Evolutionary conservation across 2,329 filamentous ascomycete species (phyloP).

Genomic region (Fusarium mangiferae): DNA sequence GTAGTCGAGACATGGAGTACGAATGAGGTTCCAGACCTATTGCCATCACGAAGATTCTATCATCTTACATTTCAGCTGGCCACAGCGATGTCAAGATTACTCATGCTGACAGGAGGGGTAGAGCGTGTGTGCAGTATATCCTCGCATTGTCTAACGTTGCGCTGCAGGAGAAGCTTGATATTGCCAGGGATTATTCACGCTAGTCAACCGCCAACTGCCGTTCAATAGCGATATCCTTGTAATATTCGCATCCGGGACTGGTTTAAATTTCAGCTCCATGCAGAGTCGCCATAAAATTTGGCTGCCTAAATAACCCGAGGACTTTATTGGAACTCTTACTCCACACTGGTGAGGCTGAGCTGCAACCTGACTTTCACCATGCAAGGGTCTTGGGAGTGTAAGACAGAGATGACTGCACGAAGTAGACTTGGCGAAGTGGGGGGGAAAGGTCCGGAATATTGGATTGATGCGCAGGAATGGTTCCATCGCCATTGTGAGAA

Average conservation of each 20-base stretch:
- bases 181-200: accelerated
- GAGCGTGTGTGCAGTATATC: accelerated
- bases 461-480: neutral
- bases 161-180: neutral
- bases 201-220: accelerated
- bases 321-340: neutral
- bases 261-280: neutral
- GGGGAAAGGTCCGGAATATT: too few species aligned
- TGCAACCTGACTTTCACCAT: too few species aligned
- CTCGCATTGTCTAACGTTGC: neutral
- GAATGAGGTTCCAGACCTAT: neutral
- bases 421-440: neutral
- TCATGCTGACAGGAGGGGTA: neutral
- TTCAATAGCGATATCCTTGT: neutral
- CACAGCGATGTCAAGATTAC: neutral
- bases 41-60: too few species aligned
- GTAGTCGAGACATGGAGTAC: neutral
- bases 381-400: neutral
- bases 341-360: neutral
- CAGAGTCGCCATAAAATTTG: neutral
- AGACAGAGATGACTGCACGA: neutral
- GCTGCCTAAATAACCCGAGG: neutral
- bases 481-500: too few species aligned
- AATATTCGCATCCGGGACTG: neutral
- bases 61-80: neutral